phyloP scores from a whole-genome alignment of 306 rosid species.

The Carpinus viminea region DNA sequence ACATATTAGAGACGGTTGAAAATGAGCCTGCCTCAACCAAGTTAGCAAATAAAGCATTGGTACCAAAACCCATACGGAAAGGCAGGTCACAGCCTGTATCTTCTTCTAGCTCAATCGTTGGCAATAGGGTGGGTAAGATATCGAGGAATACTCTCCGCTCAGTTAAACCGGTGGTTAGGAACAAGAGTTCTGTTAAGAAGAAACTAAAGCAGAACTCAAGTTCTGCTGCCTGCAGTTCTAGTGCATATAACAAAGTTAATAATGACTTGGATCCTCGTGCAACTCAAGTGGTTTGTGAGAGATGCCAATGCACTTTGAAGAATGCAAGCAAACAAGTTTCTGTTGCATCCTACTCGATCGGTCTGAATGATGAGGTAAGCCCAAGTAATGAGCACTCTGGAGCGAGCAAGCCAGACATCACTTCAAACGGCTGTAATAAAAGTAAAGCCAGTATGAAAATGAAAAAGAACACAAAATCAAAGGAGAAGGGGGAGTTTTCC shows the following conservation, averaged over 20 bases:
- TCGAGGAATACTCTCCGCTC: conserved; percentile 56
- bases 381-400: conserved; percentile 36
- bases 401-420: conserved; percentile 41
- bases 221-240: conserved; percentile 44
- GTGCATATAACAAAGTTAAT: conserved; percentile 42
- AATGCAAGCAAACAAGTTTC: conserved; percentile 39
- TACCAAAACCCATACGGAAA: conserved; percentile 53
- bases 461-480: conserved; percentile 54
- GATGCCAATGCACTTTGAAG: conserved; percentile 70
- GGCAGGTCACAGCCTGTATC: conserved; percentile 64
- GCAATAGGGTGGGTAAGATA: conserved; percentile 54
- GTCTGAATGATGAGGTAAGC: conserved; percentile 41
- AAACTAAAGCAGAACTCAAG: conserved; percentile 58
- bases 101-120: conserved; percentile 51
- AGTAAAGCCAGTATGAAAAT: conserved; percentile 42
- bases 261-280: conserved; percentile 44
- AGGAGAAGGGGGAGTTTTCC: conserved; percentile 80
- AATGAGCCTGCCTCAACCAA: conserved; percentile 47
- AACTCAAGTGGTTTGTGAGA: conserved; percentile 68
- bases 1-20: conserved; percentile 41
- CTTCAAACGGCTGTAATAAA: conserved; percentile 36
- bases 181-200: conserved; percentile 65
- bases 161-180: conserved; percentile 66
- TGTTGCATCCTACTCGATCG: conserved; percentile 26
- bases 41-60: conserved; percentile 46